Evolutionary conservation across 1,284 basidiomycete genomes (phyloP).

Genomic region (Fomes fomentarius): DNA sequence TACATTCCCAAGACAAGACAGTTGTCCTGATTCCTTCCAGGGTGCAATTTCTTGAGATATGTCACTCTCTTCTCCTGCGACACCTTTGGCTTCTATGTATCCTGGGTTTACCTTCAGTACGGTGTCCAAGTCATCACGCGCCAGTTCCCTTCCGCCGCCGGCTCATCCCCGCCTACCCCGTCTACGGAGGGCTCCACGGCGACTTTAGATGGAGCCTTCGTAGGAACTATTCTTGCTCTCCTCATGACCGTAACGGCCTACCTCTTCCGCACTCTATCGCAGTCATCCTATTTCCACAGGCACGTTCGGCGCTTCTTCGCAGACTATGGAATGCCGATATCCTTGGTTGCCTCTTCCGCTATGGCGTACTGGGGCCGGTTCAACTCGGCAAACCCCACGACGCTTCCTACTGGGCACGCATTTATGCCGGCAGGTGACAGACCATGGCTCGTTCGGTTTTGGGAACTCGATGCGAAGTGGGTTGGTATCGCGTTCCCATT

Average conservation of each 20-base stretch:
- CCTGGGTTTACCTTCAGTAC: slow-evolving; percentile 89
- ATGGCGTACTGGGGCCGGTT: slow-evolving; percentile 89
- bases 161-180: slow-evolving; percentile 15
- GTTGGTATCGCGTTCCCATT: slow-evolving; percentile 83
- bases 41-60: slow-evolving; percentile 82
- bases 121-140: slow-evolving; percentile 83
- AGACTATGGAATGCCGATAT: slow-evolving; percentile 90
- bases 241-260: slow-evolving; percentile 77
- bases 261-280: slow-evolving; percentile 70
- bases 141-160: slow-evolving; percentile 55
- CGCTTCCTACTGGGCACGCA: slow-evolving; percentile 69
- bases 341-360: slow-evolving; percentile 71
- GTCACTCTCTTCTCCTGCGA: slow-evolving; percentile 93
- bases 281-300: slow-evolving; percentile 69
- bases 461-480: slow-evolving; percentile 90
- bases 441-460: slow-evolving; percentile 89
- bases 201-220: slow-evolving; percentile 60
- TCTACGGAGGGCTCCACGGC: slow-evolving; percentile 24
- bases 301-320: slow-evolving; percentile 76
- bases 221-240: slow-evolving; percentile 78
- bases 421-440: slow-evolving; percentile 79
- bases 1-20: no score
- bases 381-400: slow-evolving; percentile 62
- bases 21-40: slow-evolving; percentile 40
- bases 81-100: slow-evolving; percentile 93